Evolutionary conservation across 495 filamentous ascomycete genomes (phyloP).

Genomic region (Chlorociboria aeruginascens): DNA sequence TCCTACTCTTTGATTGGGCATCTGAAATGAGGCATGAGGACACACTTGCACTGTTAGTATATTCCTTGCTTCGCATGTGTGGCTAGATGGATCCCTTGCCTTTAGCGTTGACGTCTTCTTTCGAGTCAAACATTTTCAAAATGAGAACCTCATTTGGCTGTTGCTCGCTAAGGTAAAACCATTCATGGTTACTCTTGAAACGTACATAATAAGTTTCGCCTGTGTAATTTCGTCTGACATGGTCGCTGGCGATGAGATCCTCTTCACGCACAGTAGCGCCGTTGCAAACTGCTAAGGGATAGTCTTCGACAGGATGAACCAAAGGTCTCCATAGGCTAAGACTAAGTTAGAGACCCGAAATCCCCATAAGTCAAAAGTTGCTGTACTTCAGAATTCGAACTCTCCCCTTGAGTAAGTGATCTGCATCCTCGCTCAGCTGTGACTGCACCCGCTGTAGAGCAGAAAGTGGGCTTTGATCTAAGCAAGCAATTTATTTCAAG

Average conservation of each 20-base stretch:
- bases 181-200: neutral
- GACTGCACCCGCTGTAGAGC: too few species aligned
- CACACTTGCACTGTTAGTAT: too few species aligned
- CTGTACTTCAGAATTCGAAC: too few species aligned
- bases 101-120: neutral
- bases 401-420: too few species aligned
- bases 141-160: neutral
- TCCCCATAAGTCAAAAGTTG: too few species aligned
- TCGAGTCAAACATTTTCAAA: neutral
- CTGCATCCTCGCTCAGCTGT: too few species aligned
- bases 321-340: neutral
- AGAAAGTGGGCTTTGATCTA: too few species aligned
- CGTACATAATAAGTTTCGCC: neutral
- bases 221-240: neutral
- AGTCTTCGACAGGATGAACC: neutral
- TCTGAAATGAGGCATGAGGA: too few species aligned
- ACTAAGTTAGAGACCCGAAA: too few species aligned
- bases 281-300: neutral
- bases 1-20: too few species aligned
- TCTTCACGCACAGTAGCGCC: neutral
- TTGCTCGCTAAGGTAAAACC: neutral
- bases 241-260: neutral
- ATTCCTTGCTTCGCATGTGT: too few species aligned
- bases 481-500: too few species aligned
- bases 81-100: neutral